Conservation (phyloP, 768 basidiomycete genomes). For the Tylopilus balloui region DNA sequence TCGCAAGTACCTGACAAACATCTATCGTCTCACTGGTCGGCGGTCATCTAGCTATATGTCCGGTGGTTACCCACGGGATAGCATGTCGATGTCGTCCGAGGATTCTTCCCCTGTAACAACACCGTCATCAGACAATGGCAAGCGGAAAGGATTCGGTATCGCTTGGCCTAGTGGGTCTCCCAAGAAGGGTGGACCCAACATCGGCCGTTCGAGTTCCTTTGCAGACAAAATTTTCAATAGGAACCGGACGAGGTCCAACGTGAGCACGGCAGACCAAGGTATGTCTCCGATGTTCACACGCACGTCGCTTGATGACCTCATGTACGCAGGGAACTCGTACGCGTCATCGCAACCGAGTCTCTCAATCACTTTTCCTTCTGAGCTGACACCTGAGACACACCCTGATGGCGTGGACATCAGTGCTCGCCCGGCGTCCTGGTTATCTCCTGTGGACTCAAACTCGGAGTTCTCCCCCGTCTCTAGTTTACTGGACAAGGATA, state of each 20-base stretch:
- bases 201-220: conserved; percentile 53
- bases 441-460: conserved; percentile 41
- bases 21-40: conserved; percentile 41
- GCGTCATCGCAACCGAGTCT: conserved; percentile 24
- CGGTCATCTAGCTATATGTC: conserved; percentile 39
- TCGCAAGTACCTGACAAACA: conserved; percentile 44
- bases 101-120: conserved; percentile 60
- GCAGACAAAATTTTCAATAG: conserved; percentile 58
- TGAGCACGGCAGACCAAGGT: conserved; percentile 45
- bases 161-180: conserved; percentile 48
- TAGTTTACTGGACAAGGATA: conserved; percentile 47
- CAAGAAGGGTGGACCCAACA: conserved; percentile 42
- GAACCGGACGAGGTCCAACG: conserved; percentile 49
- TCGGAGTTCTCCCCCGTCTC: conserved; percentile 37
- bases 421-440: conserved; percentile 43
- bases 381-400: conserved; percentile 15
- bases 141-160: conserved; percentile 31
- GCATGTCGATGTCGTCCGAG: conserved; percentile 64
- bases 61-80: conserved; percentile 48
- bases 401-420: conserved; percentile 11
- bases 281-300: conserved; percentile 18
- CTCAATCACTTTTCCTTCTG: conserved; percentile 19
- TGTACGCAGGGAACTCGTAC: conserved; percentile 20
- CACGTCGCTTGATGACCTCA: neutral
- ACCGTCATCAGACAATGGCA: conserved; percentile 49